A percentile compares a stretch with the other conserved stretches of the same genome.
These are phyloP conservation scores for Saposhnikovia divaricata DNA, from an alignment of 129 eudicot species.

Conservation along the genomic window DNA sequence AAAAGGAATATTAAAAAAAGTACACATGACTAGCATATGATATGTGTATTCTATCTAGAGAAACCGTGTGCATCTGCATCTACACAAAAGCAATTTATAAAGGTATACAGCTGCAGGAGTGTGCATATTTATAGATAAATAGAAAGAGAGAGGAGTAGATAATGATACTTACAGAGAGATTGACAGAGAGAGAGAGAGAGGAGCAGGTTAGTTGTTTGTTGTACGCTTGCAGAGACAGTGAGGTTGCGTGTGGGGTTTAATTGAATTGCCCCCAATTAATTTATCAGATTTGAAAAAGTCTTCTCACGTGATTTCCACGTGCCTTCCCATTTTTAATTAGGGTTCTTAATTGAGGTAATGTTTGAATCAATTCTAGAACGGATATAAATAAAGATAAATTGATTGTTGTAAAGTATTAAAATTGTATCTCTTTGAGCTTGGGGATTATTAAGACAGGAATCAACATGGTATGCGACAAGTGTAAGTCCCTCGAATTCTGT, in stretches of 20 bases:
- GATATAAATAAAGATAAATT: no score
- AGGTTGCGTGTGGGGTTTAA: conserved; percentile 38
- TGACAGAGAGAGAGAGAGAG: background rate
- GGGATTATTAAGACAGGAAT: background rate
- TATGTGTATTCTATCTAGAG: background rate
- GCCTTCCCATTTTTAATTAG: background rate
- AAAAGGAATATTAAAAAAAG: background rate
- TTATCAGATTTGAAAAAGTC: background rate
- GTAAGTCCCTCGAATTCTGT: background rate
- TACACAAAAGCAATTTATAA: background rate
- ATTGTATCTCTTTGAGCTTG: background rate
- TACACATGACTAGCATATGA: background rate
- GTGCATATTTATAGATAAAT: background rate
- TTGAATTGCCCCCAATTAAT: conserved; percentile 1
- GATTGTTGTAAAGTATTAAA: background rate
- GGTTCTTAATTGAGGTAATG: background rate
- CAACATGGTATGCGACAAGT: background rate
- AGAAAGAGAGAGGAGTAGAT: background rate
- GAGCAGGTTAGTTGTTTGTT: conserved; percentile 21
- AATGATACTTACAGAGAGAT: background rate
- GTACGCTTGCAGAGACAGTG: conserved; percentile 20
- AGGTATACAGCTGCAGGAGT: background rate
- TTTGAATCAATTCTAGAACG: background rate
- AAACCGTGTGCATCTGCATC: background rate
- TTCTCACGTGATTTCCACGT: background rate